Evolutionary conservation across 192 early-diverging fungal species (phyloP).

Genomic region (Mortierella antarctica): DNA sequence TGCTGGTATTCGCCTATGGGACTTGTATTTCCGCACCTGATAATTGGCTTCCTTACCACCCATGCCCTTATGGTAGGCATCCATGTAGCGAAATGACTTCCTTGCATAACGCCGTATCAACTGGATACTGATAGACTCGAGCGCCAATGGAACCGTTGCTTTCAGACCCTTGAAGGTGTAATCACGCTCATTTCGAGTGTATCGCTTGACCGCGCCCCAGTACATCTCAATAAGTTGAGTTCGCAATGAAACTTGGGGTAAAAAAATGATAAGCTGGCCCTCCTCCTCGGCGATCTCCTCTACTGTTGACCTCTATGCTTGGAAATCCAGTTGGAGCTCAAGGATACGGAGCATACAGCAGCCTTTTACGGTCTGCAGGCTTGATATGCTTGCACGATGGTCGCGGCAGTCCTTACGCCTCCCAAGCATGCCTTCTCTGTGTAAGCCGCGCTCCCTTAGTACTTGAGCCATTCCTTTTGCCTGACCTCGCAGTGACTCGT

Average conservation of each 20-base stretch:
- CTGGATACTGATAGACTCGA: constrained; percentile 20
- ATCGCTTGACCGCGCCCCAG: constrained; percentile 34
- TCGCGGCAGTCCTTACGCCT: constrained; percentile 3
- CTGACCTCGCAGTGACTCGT: neutral
- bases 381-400: neutral
- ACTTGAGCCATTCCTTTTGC: constrained; percentile 28
- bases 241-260: constrained; percentile 48
- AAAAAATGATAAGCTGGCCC: constrained; percentile 31
- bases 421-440: neutral
- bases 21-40: neutral
- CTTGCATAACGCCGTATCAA: constrained; percentile 21
- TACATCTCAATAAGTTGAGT: constrained; percentile 46
- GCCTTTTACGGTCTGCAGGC: neutral
- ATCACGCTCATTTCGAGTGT: constrained; percentile 28
- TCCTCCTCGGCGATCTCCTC: constrained; percentile 20
- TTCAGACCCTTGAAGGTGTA: constrained; percentile 30
- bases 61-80: constrained; percentile 1
- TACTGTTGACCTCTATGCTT: constrained; percentile 1
- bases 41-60: neutral
- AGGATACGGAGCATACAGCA: constrained; percentile 29
- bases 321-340: constrained; percentile 21
- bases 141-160: constrained; percentile 16
- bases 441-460: constrained; percentile 10
- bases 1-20: constrained; percentile 4
- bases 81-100: constrained; percentile 26